These are phyloP conservation scores for Sorghum bicolor DNA, from an alignment of 176 grass and related monocot genomes.

Conservation along the genomic window DNA sequence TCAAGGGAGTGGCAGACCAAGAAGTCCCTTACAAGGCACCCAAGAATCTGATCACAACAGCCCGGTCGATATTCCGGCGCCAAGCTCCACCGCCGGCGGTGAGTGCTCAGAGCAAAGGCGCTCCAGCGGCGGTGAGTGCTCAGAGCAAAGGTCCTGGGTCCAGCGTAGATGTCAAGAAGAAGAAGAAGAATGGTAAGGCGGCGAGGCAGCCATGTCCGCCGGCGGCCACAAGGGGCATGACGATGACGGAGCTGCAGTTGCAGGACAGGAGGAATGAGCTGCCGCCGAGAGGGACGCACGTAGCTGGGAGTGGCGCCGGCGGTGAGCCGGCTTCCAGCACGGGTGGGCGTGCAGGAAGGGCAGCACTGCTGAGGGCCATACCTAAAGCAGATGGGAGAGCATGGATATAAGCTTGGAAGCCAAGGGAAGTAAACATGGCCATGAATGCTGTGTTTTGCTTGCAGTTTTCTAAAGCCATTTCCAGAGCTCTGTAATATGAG, in stretches of 20 bases:
- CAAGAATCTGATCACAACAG: slow-evolving; percentile 36
- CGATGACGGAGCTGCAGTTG: not conserved
- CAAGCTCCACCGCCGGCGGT: not conserved
- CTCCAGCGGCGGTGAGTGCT: not conserved
- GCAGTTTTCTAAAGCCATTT: not conserved
- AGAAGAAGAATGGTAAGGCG: not conserved
- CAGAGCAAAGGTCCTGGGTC: not conserved
- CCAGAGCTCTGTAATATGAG: not conserved
- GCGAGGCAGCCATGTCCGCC: not conserved
- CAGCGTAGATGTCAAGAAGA: not conserved
- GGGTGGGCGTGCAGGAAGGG: not conserved
- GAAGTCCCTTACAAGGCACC: slow-evolving; percentile 17
- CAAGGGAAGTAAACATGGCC: not conserved
- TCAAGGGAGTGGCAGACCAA: not conserved
- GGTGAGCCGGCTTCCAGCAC: not conserved
- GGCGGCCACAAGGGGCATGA: not conserved
- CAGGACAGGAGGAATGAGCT: slow-evolving; percentile 2
- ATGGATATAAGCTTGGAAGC: not conserved
- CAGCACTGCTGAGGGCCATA: not conserved
- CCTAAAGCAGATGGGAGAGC: slow-evolving; percentile 6
- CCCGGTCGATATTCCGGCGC: not conserved
- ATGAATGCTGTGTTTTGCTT: not conserved
- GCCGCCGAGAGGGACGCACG: not conserved
- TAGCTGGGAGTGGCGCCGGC: not conserved
- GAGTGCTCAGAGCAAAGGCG: not conserved